Base-by-base conservation (phyloP, 2,329 filamentous ascomycete species). In the Stagonosporopsis rhizophila region DNA sequence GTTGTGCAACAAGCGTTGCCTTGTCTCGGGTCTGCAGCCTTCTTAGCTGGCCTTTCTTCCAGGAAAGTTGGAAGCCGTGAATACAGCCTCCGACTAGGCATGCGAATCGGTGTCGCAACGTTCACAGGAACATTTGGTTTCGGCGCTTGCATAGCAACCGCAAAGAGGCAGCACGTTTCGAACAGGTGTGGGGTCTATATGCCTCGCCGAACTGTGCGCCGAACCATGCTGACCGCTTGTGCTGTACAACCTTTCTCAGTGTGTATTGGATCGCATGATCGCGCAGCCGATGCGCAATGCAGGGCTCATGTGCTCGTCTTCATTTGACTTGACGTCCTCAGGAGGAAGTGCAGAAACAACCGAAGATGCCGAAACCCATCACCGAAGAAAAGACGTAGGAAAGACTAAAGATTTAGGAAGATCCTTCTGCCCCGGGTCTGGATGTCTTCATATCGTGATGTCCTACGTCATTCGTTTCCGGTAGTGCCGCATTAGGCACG, bases 141-240 rank as follows among this genome's bases (percentile, higher is more conserved):
- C 28, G 44, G 35, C 28, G 19, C 37, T 44, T 7, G 40, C 22
- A 34, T 34, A 39, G 46, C 40, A 17, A 28, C 3, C 37, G 19
- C 15, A n/a, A 52, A 23, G 15, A 42, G 22, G 38, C 27, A 32
- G 35, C 39, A 23, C 42, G 34, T 27, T 47, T 37, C 40, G 40
- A 38, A 48, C 28, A 37, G 32, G 27, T 25, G 20, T 35, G 34
- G 34, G 25, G 40, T 48, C 14, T 42, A 19, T 49, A n/a, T 49
- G 39, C 49, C 48, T 58, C 55, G 55, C 48, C 54, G 48, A 52
- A 44, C 54, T 57, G 54, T 52, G 30, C 44, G 32, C 44, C 44
- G 17, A 44, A 49, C 44, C 34, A 40, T 25, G 41, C 52, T 51
- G 30, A 46, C 46, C 46, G 41, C 52, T 51, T 41, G 32, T 49